A percentile compares a stretch with the other conserved stretches of the same genome.
Evolutionary conservation across 352 stramenopile genomes (phyloP).

Genomic region (Globisporangium recalcitrans): DNA sequence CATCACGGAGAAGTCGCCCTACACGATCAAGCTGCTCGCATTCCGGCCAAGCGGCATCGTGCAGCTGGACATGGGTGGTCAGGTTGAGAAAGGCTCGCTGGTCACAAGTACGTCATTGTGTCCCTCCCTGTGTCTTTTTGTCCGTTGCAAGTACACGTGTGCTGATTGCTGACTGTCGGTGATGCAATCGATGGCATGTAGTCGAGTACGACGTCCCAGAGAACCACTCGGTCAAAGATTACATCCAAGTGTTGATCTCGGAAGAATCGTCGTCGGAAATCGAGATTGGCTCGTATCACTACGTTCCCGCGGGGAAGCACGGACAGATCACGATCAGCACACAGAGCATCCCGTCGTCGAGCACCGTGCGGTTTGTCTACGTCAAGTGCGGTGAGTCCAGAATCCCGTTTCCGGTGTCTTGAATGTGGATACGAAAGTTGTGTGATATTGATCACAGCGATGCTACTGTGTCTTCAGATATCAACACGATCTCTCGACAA

Average conservation of each 20-base stretch:
- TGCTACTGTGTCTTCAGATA: conserved; percentile 32
- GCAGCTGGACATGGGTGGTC: conserved; percentile 74
- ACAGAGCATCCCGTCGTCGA: conserved; percentile 55
- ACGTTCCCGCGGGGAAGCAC: conserved; percentile 52
- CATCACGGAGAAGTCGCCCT: conserved; percentile 54
- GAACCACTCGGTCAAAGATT: conserved; percentile 80
- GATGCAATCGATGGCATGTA: too few relatives aligned
- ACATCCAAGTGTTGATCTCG: conserved; percentile 81
- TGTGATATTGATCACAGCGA: neutral
- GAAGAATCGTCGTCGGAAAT: conserved; percentile 67
- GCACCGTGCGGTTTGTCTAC: conserved; percentile 81
- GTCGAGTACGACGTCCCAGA: conserved; percentile 79
- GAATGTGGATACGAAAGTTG: neutral
- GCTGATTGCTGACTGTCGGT: too few relatives aligned
- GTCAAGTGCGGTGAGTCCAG: conserved; percentile 56
- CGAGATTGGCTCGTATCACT: conserved; percentile 74
- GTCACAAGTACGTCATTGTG: conserved; percentile 55
- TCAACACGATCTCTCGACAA: conserved; percentile 78
- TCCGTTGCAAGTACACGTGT: neutral
- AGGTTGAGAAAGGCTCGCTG: conserved; percentile 80
- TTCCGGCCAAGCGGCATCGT: conserved; percentile 82
- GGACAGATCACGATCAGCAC: conserved; percentile 78
- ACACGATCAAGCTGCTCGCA: conserved; percentile 68
- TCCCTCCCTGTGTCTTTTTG: neutral
- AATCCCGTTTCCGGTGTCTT: neutral